phyloP scores from a whole-genome alignment of 2,329 filamentous ascomycete genomes.

The Colletotrichum shisoi region DNA sequence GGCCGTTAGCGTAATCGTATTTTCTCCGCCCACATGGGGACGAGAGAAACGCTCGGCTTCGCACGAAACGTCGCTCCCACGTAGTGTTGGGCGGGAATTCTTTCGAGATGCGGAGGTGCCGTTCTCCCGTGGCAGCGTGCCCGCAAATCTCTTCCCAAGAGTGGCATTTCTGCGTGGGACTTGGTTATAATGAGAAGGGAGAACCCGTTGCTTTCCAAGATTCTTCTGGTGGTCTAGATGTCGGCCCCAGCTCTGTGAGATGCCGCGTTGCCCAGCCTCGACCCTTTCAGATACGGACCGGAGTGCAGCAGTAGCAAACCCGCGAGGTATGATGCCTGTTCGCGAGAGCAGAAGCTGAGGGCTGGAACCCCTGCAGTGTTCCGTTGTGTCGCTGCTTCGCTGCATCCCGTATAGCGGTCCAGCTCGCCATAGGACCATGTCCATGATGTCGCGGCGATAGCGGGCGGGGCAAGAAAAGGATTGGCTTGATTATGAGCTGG shows the following conservation, averaged over 20 bases:
- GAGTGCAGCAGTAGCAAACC: not conserved
- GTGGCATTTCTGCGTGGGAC: not conserved
- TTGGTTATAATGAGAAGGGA: not conserved
- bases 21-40: constrained; percentile 3
- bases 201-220: not conserved
- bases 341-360: not conserved
- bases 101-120: not conserved
- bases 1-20: not conserved
- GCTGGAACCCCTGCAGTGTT: constrained; percentile 12
- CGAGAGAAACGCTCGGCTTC: not conserved
- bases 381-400: not conserved
- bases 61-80: not conserved
- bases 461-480: not conserved
- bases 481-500: not conserved
- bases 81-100: not conserved
- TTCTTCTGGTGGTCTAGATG: not conserved
- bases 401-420: not conserved
- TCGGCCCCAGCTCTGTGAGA: not conserved
- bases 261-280: constrained; percentile 11
- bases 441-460: not conserved
- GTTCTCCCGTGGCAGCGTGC: not conserved
- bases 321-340: not conserved
- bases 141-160: not conserved
- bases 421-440: not conserved
- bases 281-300: not conserved